Percentiles rank a stretch among this genome's conserved stretches.
phyloP scores from a whole-genome alignment of 495 filamentous ascomycete genomes.

The Hypoxylon rickii region DNA sequence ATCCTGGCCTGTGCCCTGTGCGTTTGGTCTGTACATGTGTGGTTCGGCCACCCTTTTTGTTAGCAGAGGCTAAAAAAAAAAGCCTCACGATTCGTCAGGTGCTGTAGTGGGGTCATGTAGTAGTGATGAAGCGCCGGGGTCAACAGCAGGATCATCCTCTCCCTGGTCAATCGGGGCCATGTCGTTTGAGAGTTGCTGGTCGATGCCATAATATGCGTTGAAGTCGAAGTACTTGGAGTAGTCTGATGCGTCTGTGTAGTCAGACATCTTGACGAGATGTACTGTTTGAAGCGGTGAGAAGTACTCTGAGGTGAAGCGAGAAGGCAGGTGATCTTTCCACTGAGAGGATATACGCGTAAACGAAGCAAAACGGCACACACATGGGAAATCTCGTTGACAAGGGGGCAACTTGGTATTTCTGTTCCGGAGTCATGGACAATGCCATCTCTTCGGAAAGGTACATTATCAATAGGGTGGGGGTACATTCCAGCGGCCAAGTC shows the following conservation, averaged over 20 bases:
- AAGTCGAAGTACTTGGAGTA: slow-evolving; percentile 79
- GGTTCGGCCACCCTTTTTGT: slow-evolving; percentile 44
- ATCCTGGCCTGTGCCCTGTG: too few relatives aligned
- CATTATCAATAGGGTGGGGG: slow-evolving; percentile 30
- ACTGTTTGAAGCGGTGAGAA: slow-evolving; percentile 29
- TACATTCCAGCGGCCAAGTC: not conserved
- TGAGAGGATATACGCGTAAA: not conserved
- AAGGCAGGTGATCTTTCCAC: not conserved
- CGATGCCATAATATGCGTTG: slow-evolving; percentile 75
- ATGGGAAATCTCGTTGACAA: too few relatives aligned
- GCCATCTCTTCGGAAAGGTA: slow-evolving; percentile 26
- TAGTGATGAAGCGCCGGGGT: slow-evolving; percentile 53
- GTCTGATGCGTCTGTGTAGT: slow-evolving; percentile 15
- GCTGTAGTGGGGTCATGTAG: slow-evolving; percentile 20
- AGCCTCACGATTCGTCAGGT: slow-evolving; percentile 27
- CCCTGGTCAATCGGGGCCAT: not conserved
- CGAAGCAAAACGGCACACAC: not conserved
- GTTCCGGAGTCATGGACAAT: not conserved
- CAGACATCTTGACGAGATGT: slow-evolving; percentile 26
- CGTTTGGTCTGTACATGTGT: too few relatives aligned
- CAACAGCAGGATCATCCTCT: not conserved
- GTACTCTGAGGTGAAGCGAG: not conserved
- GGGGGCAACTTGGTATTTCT: too few relatives aligned
- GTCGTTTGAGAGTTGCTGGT: slow-evolving; percentile 72
- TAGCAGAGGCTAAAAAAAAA: slow-evolving; percentile 42